Conservation (phyloP, 495 filamentous ascomycete species). For the Schizothecium vesticola region DNA sequence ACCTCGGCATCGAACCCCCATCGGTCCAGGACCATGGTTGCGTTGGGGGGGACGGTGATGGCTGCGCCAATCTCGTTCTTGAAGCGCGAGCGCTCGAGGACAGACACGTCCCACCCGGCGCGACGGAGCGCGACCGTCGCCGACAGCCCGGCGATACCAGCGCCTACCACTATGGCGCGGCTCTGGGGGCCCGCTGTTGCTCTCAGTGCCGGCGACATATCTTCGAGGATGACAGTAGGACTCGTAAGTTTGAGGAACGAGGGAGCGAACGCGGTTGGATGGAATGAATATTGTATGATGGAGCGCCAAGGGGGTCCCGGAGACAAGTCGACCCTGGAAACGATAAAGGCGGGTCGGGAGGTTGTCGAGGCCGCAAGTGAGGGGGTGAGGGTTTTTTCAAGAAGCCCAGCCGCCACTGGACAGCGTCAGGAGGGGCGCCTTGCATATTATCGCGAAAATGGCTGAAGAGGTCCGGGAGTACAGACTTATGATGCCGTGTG, state of each 20-base stretch:
- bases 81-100: conserved; percentile 49
- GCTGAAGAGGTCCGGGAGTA: too few species aligned
- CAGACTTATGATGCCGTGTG: not conserved
- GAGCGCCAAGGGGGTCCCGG: too few species aligned
- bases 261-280: too few species aligned
- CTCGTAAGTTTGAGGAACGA: not conserved
- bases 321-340: not conserved
- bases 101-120: conserved; percentile 45
- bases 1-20: conserved; percentile 44
- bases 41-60: conserved; percentile 49
- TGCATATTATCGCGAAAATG: too few species aligned
- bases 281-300: too few species aligned
- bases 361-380: not conserved
- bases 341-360: not conserved
- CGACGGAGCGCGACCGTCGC: conserved; percentile 46
- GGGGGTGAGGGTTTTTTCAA: not conserved
- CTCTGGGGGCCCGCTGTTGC: not conserved
- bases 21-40: conserved; percentile 39
- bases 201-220: not conserved
- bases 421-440: too few species aligned
- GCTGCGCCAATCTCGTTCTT: conserved; percentile 53
- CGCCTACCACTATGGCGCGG: conserved; percentile 30
- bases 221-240: too few species aligned
- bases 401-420: too few species aligned
- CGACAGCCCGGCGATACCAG: conserved; percentile 27